phyloP scores from a whole-genome alignment of 176 grass and related monocot species.

The Paspalum vaginatum region DNA sequence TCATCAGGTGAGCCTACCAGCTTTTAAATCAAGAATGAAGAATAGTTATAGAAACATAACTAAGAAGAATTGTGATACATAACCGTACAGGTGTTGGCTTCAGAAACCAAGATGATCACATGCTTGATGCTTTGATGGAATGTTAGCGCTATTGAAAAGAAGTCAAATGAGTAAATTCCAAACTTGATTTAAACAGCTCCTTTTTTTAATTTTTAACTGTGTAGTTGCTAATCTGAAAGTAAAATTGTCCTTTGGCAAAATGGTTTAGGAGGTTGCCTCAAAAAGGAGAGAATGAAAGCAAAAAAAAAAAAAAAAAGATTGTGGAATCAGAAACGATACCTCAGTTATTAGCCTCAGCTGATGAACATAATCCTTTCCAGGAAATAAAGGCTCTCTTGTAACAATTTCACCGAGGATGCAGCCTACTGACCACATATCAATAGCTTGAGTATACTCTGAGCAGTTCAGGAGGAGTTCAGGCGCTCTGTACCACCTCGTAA shows the following conservation, averaged over 20 bases:
- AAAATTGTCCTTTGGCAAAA: not conserved
- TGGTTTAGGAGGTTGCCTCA: not conserved
- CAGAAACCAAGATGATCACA: constrained; percentile 14
- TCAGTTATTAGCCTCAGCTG: constrained; percentile 92
- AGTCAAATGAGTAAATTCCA: not conserved
- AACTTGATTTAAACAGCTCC: not conserved
- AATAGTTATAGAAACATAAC: constrained; percentile 26
- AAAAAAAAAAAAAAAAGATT: not conserved
- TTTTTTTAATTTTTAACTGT: not conserved
- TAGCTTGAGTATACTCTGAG: constrained; percentile 95
- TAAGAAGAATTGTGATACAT: constrained; percentile 12
- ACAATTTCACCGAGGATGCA: constrained; percentile 97
- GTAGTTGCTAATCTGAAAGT: not conserved
- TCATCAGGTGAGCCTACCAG: constrained; percentile 94
- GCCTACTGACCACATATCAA: constrained; percentile 96
- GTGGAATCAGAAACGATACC: constrained; percentile 52
- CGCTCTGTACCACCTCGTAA: constrained; percentile 92
- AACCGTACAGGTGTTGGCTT: constrained; percentile 9
- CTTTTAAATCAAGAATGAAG: constrained; percentile 48
- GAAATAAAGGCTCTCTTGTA: constrained; percentile 86
- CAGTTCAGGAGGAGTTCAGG: constrained; percentile 96
- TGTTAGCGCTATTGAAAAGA: not conserved
- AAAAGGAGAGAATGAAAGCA: not conserved
- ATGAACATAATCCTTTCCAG: constrained; percentile 97
- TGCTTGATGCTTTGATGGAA: constrained; percentile 19